Evolutionary conservation across 257 asterid species (phyloP).

Genomic region (Datura wrightii): DNA sequence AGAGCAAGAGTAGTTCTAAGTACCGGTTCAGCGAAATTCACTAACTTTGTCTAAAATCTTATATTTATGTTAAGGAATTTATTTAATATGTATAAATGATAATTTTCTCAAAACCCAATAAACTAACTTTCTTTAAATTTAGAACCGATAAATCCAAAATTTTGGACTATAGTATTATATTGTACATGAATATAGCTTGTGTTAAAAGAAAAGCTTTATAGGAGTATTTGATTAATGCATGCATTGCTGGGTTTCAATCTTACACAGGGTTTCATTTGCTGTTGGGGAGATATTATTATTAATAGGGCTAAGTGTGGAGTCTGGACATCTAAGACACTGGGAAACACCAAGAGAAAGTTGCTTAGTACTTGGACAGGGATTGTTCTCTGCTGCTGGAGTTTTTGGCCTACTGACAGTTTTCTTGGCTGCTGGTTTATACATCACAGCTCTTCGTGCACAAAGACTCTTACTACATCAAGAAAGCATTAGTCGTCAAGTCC

Average conservation of each 20-base stretch:
- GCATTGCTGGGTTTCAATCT: neutral
- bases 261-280: slow-evolving; percentile 69
- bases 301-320: slow-evolving; percentile 81
- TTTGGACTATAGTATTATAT: neutral
- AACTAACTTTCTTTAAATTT: neutral
- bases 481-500: slow-evolving; percentile 45
- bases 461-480: slow-evolving; percentile 45
- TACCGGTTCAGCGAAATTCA: neutral
- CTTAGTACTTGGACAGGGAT: slow-evolving; percentile 57
- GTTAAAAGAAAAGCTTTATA: neutral
- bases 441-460: slow-evolving; percentile 64
- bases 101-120: neutral
- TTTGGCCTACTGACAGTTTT: slow-evolving; percentile 67
- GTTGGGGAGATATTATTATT: slow-evolving; percentile 79
- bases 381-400: slow-evolving; percentile 86
- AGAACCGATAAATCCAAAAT: neutral
- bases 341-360: slow-evolving; percentile 56
- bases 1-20: neutral
- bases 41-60: neutral
- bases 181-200: neutral
- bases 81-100: too few species aligned
- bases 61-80: too few species aligned
- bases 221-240: neutral
- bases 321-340: slow-evolving; percentile 89
- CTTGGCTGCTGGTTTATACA: slow-evolving; percentile 71